Evolutionary conservation across 306 rosid genomes (phyloP), one percentile per base, ranked within the genome.

Genomic region (Prunus mira): DNA sequence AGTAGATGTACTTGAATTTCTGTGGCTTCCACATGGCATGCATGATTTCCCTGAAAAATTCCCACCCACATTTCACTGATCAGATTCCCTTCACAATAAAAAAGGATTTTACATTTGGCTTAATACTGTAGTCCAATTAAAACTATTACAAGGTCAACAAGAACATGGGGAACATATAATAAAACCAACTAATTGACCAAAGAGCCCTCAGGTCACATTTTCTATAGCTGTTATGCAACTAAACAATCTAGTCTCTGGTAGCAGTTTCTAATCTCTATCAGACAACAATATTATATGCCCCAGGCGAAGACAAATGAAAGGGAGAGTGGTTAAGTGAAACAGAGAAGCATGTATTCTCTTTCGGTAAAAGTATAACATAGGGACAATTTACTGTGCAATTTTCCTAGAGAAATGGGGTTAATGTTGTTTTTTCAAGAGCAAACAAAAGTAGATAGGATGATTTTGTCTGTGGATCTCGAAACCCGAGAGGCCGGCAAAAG

Each of bases 21-120:
- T 92, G 93, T 14, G 98, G 98, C 89, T 92, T 96, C 99, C 99
- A 96, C 99, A 96, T 96, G 58, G 99, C 99, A 22, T 96, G 99
- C 99, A 94, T 94, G 54, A 94, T 94, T 79, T 94, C 98, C 65
- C 98, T 94, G 96, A 54, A 81, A 81, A 34, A 61, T 34, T 57
- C 15, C 6, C 70, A 45, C 62, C 71, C 73, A 73, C 14, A 74
- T 14, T 80, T 49, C 27, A n/a, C 10, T 34, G 24, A 58, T 17
- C 46, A 67, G 65, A 66, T 45, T 46, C 60, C 67, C 5, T 54
- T 54, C 46, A 55, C 67, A 66, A 15, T 51, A 51, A 2, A 30
- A 13, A 50, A 50, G 17, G 6, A 2, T 28, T 30, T 30, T 15
- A 63, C 32, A 63, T 63, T 28, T 63, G 45, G 28, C 12, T 3